These are phyloP conservation scores for Pseudocercospora fijiensis DNA, from an alignment of 2,329 filamentous ascomycete genomes.

Conservation along the genomic window DNA sequence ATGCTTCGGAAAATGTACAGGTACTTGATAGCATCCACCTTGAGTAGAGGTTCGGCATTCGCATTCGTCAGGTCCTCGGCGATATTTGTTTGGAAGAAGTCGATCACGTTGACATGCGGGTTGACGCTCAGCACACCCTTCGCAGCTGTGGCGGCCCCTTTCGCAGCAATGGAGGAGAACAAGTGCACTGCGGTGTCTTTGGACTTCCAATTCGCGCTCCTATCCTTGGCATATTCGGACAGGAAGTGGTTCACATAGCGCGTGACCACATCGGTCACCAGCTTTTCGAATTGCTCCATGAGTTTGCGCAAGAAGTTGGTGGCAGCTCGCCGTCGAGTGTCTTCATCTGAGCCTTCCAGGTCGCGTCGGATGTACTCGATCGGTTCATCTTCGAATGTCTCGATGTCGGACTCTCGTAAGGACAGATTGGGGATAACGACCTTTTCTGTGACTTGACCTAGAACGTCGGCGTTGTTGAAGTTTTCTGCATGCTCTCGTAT, in stretches of 20 bases:
- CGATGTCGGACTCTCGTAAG: slow-evolving; percentile 87
- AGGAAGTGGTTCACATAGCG: slow-evolving; percentile 87
- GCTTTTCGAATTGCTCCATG: slow-evolving; percentile 80
- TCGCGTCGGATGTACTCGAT: slow-evolving; percentile 97
- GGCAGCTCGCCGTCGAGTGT: slow-evolving; percentile 85
- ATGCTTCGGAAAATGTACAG: slow-evolving; percentile 96
- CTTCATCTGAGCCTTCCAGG: slow-evolving; percentile 91
- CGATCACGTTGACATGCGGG: slow-evolving; percentile 70
- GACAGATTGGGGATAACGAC: slow-evolving; percentile 92
- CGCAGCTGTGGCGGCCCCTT: slow-evolving; percentile 79
- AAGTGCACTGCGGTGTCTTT: slow-evolving; percentile 99
- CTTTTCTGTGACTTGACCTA: slow-evolving; percentile 89
- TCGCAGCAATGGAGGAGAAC: slow-evolving; percentile 90
- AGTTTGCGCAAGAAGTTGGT: slow-evolving; percentile 91
- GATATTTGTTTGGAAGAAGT: slow-evolving; percentile 92
- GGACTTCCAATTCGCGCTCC: slow-evolving; percentile 78
- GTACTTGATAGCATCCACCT: slow-evolving; percentile 98
- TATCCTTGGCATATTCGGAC: slow-evolving; percentile 66
- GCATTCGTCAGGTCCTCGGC: slow-evolving; percentile 80
- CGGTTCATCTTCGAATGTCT: slow-evolving; percentile 96
- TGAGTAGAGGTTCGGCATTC: slow-evolving; percentile 76
- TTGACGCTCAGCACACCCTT: slow-evolving; percentile 93
- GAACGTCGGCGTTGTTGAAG: slow-evolving; percentile 78
- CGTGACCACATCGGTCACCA: slow-evolving; percentile 83
- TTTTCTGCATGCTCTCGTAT: slow-evolving; percentile 73